Evolutionary conservation across 2,329 filamentous ascomycete species (phyloP), one percentile per base, ranked within the genome.

Genomic region (Microcyclosporella mali): DNA sequence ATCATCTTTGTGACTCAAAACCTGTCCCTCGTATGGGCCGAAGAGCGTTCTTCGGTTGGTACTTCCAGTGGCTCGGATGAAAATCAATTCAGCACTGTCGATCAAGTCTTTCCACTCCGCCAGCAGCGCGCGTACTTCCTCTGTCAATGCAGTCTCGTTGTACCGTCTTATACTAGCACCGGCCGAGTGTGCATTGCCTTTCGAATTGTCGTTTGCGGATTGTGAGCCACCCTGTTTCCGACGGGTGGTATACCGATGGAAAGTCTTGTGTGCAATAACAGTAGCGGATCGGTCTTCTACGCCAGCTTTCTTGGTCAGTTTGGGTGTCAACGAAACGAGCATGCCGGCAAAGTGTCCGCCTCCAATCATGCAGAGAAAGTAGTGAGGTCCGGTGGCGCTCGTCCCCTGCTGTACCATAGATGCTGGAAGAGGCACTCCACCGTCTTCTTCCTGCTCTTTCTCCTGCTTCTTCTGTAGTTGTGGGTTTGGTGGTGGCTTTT

Each of bases 321-420:
- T 85, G 0, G 92, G 89, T 1, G 87, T 81, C 3, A 97, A 74
- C 0, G 88, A 88, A 9, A 98, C 85, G 9, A 97, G 74, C 89
- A 97, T 97, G 38, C 86, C 92, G 0, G 92, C 92, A 61, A 98
- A 98, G 63, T 98, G 92, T 0, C 92, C 92, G 46, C 92, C 92
- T 17, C 92, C 92, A 38, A 98, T 94, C 92, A 98, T 98, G 66
- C 89, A 97, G 36, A 98, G 77, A 61, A 98, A 97, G 37, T 95
- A 81, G 61, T 97, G 89, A 2, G 88, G 87, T 6, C 83, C 82
- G 17, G 81, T 78, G 59, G 83, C 79, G 3, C 71, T 70, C 8
- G 75, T 66, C 1, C 72, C 68, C 7, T 52, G 52, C 25, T 56
- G 57, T 9, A 58, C 45, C 50, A 61, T 57, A 2, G 57, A 54